A percentile compares a stretch with the other conserved stretches of the same genome.
phyloP scores from a whole-genome alignment of 2,329 filamentous ascomycete species.

The Berkeleyomyces basicola region DNA sequence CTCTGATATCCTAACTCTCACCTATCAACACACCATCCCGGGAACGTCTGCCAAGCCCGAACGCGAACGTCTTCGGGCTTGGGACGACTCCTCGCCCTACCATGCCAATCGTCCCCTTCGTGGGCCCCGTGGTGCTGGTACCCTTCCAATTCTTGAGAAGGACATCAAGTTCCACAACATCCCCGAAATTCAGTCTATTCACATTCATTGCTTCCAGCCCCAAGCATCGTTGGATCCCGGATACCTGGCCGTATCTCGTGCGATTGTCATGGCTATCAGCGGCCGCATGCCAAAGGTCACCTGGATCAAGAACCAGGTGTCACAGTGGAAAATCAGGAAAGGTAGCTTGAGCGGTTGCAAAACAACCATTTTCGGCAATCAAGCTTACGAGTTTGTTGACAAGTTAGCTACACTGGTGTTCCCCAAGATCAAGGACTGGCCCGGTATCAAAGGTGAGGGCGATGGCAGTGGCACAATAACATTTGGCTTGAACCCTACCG shows the following conservation, averaged over 20 bases:
- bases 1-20: constrained; percentile 72
- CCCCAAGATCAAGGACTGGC: constrained; percentile 93
- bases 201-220: constrained; percentile 61
- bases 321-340: constrained; percentile 56
- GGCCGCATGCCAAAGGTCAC: constrained; percentile 58
- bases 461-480: constrained; percentile 77
- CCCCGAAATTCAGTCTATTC: constrained; percentile 64
- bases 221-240: constrained; percentile 53
- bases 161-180: constrained; percentile 70
- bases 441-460: constrained; percentile 48
- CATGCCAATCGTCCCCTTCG: constrained; percentile 79
- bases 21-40: constrained; percentile 72
- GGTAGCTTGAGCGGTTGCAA: constrained; percentile 62
- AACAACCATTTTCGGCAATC: constrained; percentile 57
- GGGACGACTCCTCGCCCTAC: constrained; percentile 86
- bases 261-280: constrained; percentile 72
- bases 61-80: constrained; percentile 56
- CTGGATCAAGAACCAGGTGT: constrained; percentile 50
- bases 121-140: constrained; percentile 60
- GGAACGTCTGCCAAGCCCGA: constrained; percentile 42
- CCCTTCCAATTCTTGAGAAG: constrained; percentile 53
- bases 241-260: constrained; percentile 65
- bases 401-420: constrained; percentile 82
- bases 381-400: constrained; percentile 78
- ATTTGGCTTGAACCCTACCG: constrained; percentile 61